Conservation (phyloP, 257 asterid genomes). For the Rhazya stricta region DNA sequence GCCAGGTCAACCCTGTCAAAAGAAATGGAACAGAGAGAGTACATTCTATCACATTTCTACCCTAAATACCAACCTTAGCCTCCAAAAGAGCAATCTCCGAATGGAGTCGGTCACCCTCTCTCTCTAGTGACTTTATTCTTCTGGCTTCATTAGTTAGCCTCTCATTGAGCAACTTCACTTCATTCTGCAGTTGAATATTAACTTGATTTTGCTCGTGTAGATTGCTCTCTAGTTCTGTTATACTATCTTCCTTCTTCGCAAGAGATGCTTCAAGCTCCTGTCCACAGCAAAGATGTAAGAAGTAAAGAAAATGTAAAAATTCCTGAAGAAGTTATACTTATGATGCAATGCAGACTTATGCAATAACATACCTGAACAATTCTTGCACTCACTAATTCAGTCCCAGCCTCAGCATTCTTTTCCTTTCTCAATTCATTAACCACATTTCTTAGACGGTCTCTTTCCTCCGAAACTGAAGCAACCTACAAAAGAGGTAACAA, state of each 20-base stretch:
- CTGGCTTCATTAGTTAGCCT: conserved; percentile 69
- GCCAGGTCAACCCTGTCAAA: too few relatives aligned
- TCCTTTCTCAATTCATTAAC: conserved; percentile 49
- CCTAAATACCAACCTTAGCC: conserved; percentile 68
- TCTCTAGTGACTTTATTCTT: conserved; percentile 81
- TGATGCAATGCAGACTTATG: conserved; percentile 7
- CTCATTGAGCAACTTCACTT: conserved; percentile 70
- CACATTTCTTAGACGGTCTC: conserved; percentile 47
- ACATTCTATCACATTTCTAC: conserved; percentile 8
- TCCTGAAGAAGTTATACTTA: conserved; percentile 10
- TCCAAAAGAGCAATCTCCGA: conserved; percentile 91
- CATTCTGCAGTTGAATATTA: conserved; percentile 59
- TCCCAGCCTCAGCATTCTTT: conserved; percentile 46
- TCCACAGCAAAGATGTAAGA: conserved; percentile 5
- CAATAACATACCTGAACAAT: conserved; percentile 43
- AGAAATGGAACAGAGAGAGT: too few relatives aligned
- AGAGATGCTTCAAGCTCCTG: conserved; percentile 86
- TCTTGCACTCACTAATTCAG: conserved; percentile 45
- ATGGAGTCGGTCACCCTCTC: conserved; percentile 84
- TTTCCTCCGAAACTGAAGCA: conserved; percentile 62
- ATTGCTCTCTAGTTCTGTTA: conserved; percentile 63
- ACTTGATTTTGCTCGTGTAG: conserved; percentile 52
- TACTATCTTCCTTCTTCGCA: conserved; percentile 64
- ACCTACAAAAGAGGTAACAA: conserved; percentile 43
- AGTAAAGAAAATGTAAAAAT: conserved; percentile 4